Percentiles rank a stretch among this genome's conserved stretches.
Evolutionary conservation across 2,329 filamentous ascomycete species (phyloP).

Genomic region (Drechslera avenae): DNA sequence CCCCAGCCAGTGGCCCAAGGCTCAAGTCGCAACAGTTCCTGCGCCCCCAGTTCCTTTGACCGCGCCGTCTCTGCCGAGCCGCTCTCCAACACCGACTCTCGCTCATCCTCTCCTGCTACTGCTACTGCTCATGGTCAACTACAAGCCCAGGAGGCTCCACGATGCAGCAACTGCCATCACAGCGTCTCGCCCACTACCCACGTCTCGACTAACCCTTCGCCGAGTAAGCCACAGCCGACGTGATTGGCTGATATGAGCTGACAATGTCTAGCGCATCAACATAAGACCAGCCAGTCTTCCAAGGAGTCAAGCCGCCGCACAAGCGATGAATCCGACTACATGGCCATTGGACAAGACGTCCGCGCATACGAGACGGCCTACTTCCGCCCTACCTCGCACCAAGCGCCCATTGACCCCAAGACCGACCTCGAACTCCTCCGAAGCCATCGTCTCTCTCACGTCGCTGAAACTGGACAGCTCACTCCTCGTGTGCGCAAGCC

Average conservation of each 20-base stretch:
- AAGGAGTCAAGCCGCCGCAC: constrained; percentile 40
- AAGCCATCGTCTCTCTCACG: constrained; percentile 56
- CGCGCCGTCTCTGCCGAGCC: constrained; percentile 47
- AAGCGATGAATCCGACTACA: constrained; percentile 47
- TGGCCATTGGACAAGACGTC: constrained; percentile 32
- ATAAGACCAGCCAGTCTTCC: constrained; percentile 25
- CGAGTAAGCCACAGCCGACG: constrained; percentile 25
- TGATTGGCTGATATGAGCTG: neutral
- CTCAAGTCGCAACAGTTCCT: constrained; percentile 45
- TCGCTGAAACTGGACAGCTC: constrained; percentile 57
- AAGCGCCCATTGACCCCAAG: constrained; percentile 38
- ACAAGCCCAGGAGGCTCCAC: constrained; percentile 33
- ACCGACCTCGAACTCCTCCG: constrained; percentile 50
- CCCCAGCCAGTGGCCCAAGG: constrained; percentile 35
- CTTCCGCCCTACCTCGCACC: constrained; percentile 31
- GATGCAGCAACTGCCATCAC: constrained; percentile 46
- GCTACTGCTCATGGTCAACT: constrained; percentile 34
- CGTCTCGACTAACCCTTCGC: constrained; percentile 30
- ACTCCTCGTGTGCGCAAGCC: constrained; percentile 48
- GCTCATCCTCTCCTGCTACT: constrained; percentile 38
- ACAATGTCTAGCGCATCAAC: constrained; percentile 27
- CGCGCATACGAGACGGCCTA: constrained; percentile 45
- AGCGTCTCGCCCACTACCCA: constrained; percentile 24
- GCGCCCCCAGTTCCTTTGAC: constrained; percentile 46
- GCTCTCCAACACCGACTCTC: constrained; percentile 36